Base-by-base conservation (phyloP, 2,329 filamentous ascomycete species). In the Penicillium paneum region DNA sequence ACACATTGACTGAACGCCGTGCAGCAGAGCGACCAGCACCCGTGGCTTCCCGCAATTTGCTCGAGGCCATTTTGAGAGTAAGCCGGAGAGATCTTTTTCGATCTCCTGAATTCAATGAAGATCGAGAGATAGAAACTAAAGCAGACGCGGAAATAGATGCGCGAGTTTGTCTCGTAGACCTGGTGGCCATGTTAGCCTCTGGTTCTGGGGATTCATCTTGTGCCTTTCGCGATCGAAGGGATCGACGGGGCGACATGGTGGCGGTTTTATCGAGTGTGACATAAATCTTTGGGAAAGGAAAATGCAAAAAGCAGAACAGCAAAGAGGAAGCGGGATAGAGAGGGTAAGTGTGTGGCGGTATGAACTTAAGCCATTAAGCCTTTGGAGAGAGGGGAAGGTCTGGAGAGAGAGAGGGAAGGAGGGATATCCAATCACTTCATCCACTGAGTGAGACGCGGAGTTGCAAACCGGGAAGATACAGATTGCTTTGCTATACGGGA, bases 31-130 rank as follows among this genome's bases (percentile, higher is more conserved):
- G 62, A 53, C 61, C 62, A 54, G 67, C 64, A 43, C 67, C 68
- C 43, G 74, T 79, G 26, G 75, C 77, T 61, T 80, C 78, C 31
- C 77, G 76, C 51, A 80, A 65, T 64, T 78, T 80, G 63, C 71
- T 78, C 19, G 77, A 72, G 17, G 78, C 75, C 72, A 79, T 79
- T 60, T 76, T 80, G 47, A 80, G 72, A 6, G 74, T 80, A 50
- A 80, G 64, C 58, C 72, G 74, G 44, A 80, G 74, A 38, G 76
- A 76, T 63, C 69, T 74, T 55, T 67, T 67, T 17, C 62, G 58
- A 51, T 76, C 71, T 50, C 70, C 73, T 13, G 70, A 65, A 19
- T 64, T 64, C 50, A 73, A 66, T 17, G 68, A 60, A 44, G 69
- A 68, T 54, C 71, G 70, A 44, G 71, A 71, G 34, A 76, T 36